Percentiles rank a stretch among this genome's conserved stretches.
Evolutionary conservation across 805 yeast species (phyloP).

Genomic region (Wilhelminamyces savonicus): DNA sequence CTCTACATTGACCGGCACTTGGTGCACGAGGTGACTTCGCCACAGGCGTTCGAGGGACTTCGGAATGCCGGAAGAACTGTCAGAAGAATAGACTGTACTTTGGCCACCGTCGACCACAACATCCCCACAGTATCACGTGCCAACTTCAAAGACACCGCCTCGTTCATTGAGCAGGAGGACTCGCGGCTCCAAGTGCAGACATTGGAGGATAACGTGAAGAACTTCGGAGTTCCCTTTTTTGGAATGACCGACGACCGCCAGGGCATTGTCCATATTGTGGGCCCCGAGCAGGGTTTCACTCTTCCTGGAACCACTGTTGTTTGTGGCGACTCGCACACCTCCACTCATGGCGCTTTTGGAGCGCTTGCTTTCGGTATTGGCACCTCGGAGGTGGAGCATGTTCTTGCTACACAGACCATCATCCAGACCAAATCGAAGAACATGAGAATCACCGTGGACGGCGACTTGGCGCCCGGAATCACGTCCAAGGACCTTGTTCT

Average conservation of each 20-base stretch:
- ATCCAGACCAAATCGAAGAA: conserved; percentile 94
- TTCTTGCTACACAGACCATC: conserved; percentile 92
- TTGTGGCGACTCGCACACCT: conserved; percentile 98
- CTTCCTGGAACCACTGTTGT: conserved; percentile 98
- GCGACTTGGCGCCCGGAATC: conserved; percentile 80
- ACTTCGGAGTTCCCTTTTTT: conserved; percentile 83
- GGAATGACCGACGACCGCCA: conserved; percentile 95
- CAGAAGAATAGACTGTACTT: conserved; percentile 87
- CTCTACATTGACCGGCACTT: conserved; percentile 94
- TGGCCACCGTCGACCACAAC: conserved; percentile 95
- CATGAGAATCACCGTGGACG: conserved; percentile 84
- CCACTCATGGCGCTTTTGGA: conserved; percentile 99
- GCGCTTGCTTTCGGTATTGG: conserved; percentile 98
- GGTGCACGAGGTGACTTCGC: conserved; percentile 98
- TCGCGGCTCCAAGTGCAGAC: conserved; percentile 90
- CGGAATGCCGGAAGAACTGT: conserved; percentile 81
- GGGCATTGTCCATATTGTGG: conserved; percentile 97
- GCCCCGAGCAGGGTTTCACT: conserved; percentile 99
- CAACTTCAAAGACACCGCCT: conserved; percentile 61
- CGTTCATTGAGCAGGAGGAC: conserved; percentile 86
- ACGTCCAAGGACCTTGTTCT: conserved; percentile 93
- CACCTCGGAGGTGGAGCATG: conserved; percentile 98
- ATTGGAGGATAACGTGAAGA: conserved; percentile 85
- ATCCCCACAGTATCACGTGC: conserved; percentile 91
- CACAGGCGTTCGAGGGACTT: conserved; percentile 97